These are phyloP conservation scores for Venturia pyrina DNA, from an alignment of 2,329 filamentous ascomycete species.

Conservation along the genomic window DNA sequence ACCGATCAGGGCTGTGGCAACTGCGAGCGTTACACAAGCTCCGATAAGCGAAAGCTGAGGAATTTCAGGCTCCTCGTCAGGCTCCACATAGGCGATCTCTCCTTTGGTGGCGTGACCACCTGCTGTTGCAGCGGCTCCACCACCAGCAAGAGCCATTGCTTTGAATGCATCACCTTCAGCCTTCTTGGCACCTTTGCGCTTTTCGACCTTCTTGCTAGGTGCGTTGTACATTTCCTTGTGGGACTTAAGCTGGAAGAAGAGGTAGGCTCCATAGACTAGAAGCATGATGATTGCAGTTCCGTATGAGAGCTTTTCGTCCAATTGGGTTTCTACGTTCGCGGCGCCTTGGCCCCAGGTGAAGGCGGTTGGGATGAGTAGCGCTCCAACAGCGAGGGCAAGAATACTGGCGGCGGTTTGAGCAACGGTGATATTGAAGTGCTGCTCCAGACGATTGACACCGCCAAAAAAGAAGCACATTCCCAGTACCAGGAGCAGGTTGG, in stretches of 20 bases:
- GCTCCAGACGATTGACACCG: constrained; percentile 66
- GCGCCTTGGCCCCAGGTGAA: constrained; percentile 43
- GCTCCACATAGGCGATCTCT: constrained; percentile 24
- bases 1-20: constrained; percentile 70
- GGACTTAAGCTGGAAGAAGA: constrained; percentile 85
- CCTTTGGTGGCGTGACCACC: constrained; percentile 36
- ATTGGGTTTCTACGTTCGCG: background rate
- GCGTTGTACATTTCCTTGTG: constrained; percentile 72
- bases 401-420: constrained; percentile 81
- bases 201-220: constrained; percentile 67
- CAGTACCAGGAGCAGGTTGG: constrained; percentile 78
- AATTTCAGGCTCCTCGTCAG: constrained; percentile 55
- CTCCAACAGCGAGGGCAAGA: constrained; percentile 67
- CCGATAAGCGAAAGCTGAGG: constrained; percentile 65
- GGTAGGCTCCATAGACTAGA: constrained; percentile 71
- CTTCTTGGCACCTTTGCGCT: constrained; percentile 36
- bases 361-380: constrained; percentile 81
- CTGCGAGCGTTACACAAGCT: constrained; percentile 59
- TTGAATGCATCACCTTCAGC: constrained; percentile 37
- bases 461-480: constrained; percentile 91
- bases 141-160: constrained; percentile 8
- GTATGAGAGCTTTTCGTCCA: constrained; percentile 43
- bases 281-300: constrained; percentile 73
- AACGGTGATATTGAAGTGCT: constrained; percentile 86
- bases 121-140: constrained; percentile 43